phyloP scores from a whole-genome alignment of 2,329 filamentous ascomycete species.

The Neonectria faginata region DNA sequence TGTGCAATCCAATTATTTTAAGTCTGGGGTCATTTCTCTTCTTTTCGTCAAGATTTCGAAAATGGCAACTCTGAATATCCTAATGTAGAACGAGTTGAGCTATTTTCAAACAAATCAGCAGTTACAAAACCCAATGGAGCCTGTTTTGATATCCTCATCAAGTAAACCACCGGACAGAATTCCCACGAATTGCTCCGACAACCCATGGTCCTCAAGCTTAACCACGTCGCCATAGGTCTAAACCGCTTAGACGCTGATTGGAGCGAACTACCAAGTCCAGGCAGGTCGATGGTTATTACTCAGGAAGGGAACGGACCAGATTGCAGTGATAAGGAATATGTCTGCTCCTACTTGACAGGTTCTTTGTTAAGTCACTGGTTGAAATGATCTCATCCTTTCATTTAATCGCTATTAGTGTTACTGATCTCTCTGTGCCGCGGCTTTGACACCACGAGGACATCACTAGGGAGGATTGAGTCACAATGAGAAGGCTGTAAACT shows the following conservation, averaged over 20 bases:
- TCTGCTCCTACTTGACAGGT: background rate
- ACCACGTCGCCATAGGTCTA: background rate
- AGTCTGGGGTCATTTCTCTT: background rate
- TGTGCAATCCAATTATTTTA: background rate
- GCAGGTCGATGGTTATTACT: background rate
- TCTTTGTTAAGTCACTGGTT: background rate
- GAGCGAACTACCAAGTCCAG: background rate
- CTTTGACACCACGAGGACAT: background rate
- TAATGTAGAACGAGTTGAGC: background rate
- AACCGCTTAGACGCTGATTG: background rate
- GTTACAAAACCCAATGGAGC: background rate
- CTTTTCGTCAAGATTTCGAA: background rate
- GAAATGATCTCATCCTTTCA: background rate
- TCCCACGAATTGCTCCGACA: background rate
- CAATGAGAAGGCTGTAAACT: background rate
- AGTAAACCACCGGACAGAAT: rapidly evolving
- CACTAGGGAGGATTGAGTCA: background rate
- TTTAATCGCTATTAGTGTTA: background rate
- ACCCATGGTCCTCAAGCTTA: background rate
- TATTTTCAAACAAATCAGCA: background rate
- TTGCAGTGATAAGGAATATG: background rate
- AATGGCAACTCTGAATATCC: background rate
- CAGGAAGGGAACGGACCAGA: background rate
- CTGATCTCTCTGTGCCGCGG: background rate
- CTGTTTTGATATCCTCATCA: background rate